phyloP scores from a whole-genome alignment of 108 stramenopile species.

The Fragilariopsis cylindrus region DNA sequence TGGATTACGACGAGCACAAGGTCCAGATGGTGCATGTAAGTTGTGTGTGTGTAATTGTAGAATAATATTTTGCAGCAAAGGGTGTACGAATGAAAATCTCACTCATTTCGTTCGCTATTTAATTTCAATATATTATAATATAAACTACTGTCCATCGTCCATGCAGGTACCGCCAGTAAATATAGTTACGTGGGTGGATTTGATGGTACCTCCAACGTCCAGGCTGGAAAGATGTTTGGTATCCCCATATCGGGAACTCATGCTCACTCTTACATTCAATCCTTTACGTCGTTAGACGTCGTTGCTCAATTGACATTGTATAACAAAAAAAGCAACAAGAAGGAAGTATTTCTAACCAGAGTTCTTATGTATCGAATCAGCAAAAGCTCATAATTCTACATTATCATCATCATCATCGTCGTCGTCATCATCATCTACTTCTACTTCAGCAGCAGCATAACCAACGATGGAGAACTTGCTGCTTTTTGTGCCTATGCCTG shows the following conservation, averaged over 20 bases:
- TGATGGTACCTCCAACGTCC: conserved; percentile 94
- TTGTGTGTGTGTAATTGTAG: no score
- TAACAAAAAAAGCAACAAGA: conserved; percentile 31
- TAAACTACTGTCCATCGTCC: no score
- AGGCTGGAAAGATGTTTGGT: conserved; percentile 88
- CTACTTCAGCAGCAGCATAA: not conserved
- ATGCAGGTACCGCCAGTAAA: conserved; percentile 81
- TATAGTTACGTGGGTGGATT: conserved; percentile 96
- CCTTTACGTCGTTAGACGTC: conserved; percentile 76
- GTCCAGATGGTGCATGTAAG: conserved; percentile 90
- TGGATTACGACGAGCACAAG: conserved; percentile 96
- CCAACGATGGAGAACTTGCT: conserved; percentile 95
- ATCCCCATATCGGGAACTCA: conserved; percentile 92
- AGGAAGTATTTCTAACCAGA: conserved; percentile 40
- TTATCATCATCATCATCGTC: not conserved
- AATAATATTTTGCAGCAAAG: no score
- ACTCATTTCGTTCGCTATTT: no score
- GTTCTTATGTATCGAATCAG: conserved; percentile 67
- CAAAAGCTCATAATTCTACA: conserved; percentile 4
- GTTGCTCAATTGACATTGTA: conserved; percentile 51
- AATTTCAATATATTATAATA: no score
- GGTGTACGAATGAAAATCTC: no score
- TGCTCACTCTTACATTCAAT: conserved; percentile 96
- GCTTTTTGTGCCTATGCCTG: conserved; percentile 95
- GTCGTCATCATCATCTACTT: no score